These are phyloP conservation scores for Zygosaccharomyces bisporus DNA, from an alignment of 805 yeast genomes.

Conservation along the genomic window DNA sequence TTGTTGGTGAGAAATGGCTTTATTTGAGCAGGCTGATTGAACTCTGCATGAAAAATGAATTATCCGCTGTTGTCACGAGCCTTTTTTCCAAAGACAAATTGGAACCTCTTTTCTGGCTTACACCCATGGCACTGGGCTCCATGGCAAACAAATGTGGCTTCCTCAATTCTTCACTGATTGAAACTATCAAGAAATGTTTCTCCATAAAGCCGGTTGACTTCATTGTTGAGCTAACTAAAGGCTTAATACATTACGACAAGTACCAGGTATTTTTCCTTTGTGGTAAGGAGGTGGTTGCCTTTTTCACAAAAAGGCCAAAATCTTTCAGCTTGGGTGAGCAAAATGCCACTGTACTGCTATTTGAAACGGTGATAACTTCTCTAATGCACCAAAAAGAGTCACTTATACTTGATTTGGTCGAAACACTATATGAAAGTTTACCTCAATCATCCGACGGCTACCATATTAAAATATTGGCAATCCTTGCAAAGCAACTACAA, in stretches of 20 bases:
- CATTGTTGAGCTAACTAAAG: conserved; percentile 8
- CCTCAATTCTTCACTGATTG: conserved; percentile 10
- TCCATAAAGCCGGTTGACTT: not conserved
- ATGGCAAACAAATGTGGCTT: conserved; percentile 15
- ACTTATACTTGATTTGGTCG: conserved; percentile 4
- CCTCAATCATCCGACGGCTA: not conserved
- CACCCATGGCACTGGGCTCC: conserved; percentile 12
- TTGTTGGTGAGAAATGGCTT: conserved; percentile 8
- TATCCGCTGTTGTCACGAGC: not conserved
- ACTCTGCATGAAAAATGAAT: conserved; percentile 8
- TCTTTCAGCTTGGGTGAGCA: conserved; percentile 3
- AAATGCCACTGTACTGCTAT: not conserved
- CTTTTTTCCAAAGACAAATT: conserved; percentile 2
- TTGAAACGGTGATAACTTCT: conserved; percentile 1
- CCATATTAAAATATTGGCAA: not conserved
- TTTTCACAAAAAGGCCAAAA: conserved; percentile 9
- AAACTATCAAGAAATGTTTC: conserved; percentile 10
- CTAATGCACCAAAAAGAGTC: conserved; percentile 6
- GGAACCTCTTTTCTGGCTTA: not conserved
- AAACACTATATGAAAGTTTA: not conserved
- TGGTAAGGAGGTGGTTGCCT: conserved; percentile 12
- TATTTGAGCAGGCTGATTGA: conserved; percentile 9
- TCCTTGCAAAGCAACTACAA: not conserved
- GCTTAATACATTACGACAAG: conserved; percentile 8
- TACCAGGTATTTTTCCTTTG: conserved; percentile 11